These are phyloP conservation scores for Trichosporon sp. DNA, from an alignment of 1,284 basidiomycete genomes.

Conservation along the genomic window DNA sequence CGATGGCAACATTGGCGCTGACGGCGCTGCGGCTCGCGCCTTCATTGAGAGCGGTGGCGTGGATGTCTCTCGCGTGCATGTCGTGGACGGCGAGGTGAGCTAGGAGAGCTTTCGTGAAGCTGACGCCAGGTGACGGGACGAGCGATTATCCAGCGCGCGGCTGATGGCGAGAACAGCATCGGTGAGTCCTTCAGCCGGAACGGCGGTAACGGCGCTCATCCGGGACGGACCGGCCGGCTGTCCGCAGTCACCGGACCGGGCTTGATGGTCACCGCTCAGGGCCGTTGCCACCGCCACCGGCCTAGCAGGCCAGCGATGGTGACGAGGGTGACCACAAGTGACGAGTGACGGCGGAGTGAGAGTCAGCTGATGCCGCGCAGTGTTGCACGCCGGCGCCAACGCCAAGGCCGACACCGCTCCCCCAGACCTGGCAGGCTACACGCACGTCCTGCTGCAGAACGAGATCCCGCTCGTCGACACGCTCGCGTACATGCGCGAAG, in stretches of 20 bases:
- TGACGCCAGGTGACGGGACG: constrained; percentile 45
- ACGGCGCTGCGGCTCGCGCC: constrained; percentile 45
- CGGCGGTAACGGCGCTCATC: not conserved
- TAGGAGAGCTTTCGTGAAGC: not conserved
- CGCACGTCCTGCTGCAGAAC: constrained; percentile 55
- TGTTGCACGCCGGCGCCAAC: constrained; percentile 48
- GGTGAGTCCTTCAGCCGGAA: constrained; percentile 31
- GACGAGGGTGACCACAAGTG: constrained; percentile 3
- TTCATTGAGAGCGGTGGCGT: constrained; percentile 36
- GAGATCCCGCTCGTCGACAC: constrained; percentile 54
- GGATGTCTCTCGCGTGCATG: constrained; percentile 26
- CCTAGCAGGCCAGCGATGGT: not conserved
- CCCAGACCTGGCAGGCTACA: constrained; percentile 25
- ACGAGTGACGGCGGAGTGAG: not conserved
- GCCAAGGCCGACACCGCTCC: constrained; percentile 16
- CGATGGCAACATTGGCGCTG: constrained; percentile 45
- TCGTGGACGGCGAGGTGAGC: constrained; percentile 35
- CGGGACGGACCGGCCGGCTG: not conserved
- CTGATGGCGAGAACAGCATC: constrained; percentile 50
- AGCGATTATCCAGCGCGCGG: constrained; percentile 50
- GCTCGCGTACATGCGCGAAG: constrained; percentile 43
- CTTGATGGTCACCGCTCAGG: not conserved
- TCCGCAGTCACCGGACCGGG: not conserved
- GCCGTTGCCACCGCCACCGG: not conserved
- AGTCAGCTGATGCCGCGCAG: constrained; percentile 19